phyloP scores from a whole-genome alignment of 1,284 basidiomycete genomes.

The Singerocomus rubriflavus region DNA sequence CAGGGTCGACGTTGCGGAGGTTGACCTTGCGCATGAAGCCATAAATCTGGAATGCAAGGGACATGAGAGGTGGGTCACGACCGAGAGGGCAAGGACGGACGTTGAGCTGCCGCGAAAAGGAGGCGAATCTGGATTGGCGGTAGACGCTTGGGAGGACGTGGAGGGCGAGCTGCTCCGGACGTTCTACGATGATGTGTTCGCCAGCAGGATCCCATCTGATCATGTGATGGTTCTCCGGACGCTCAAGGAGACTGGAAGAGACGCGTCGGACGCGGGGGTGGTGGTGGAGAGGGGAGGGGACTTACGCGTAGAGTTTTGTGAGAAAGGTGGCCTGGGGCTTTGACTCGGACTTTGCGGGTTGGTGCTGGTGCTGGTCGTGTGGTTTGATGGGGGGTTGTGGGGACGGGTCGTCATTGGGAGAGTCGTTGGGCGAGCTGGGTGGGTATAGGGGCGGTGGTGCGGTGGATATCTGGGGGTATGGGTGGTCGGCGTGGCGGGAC shows the following conservation, averaged over 20 bases:
- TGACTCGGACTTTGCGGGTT: conserved; percentile 55
- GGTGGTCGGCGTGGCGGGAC: conserved; percentile 33
- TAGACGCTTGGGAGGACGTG: conserved; percentile 88
- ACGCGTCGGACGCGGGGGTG: conserved; percentile 16
- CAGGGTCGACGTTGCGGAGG: conserved; percentile 86
- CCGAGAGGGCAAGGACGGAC: conserved; percentile 48
- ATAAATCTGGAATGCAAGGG: conserved; percentile 65
- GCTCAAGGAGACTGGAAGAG: conserved; percentile 66
- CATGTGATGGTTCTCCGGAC: conserved; percentile 86
- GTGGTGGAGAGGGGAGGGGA: conserved; percentile 20
- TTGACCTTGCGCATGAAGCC: conserved; percentile 95
- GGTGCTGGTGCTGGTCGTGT: conserved; percentile 49
- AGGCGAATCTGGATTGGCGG: conserved; percentile 89
- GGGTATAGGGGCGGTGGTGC: conserved; percentile 42
- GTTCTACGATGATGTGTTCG: conserved; percentile 88
- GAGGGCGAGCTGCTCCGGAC: conserved; percentile 83
- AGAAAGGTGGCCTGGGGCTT: conserved; percentile 88
- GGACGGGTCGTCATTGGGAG: conserved; percentile 48
- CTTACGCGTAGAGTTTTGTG: conserved; percentile 88
- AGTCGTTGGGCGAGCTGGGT: conserved; percentile 41
- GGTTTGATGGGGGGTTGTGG: conserved; percentile 39
- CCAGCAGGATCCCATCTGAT: conserved; percentile 89
- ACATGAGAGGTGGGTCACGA: conserved; percentile 12
- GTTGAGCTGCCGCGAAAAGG: conserved; percentile 91
- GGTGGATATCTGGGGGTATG: conserved; percentile 35